phyloP scores from a whole-genome alignment of 768 basidiomycete species.

The Zangia roseola region DNA sequence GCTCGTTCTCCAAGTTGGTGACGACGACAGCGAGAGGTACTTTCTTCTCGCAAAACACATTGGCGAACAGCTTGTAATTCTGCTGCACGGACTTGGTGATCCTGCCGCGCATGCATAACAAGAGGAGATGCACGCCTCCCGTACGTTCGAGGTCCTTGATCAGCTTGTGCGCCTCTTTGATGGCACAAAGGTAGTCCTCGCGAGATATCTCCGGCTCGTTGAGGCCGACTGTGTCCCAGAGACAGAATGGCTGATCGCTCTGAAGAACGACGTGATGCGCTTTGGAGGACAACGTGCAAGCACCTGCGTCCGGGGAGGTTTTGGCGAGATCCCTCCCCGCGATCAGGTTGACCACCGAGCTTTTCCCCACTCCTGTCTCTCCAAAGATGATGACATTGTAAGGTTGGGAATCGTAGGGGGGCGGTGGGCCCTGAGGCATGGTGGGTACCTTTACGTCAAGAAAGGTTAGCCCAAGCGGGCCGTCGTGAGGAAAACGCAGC shows the following conservation, averaged over 20 bases:
- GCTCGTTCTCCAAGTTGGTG: slow-evolving; percentile 39
- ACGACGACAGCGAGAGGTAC: slow-evolving; percentile 40
- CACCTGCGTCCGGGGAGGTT: slow-evolving; percentile 31
- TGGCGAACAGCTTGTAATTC: slow-evolving; percentile 39
- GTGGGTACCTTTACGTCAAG: slow-evolving; percentile 4
- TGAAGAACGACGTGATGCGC: slow-evolving; percentile 24
- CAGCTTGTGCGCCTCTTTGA: slow-evolving; percentile 32
- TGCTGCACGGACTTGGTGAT: slow-evolving; percentile 35
- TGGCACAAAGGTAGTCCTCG: slow-evolving; percentile 21
- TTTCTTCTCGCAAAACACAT: slow-evolving; percentile 37
- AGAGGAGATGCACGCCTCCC: slow-evolving; percentile 39
- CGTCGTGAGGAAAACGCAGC: not conserved
- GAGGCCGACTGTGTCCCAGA: slow-evolving; percentile 35
- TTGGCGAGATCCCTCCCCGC: slow-evolving; percentile 24
- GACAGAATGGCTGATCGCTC: slow-evolving; percentile 13
- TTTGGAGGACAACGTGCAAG: slow-evolving; percentile 34
- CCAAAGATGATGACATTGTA: slow-evolving; percentile 29
- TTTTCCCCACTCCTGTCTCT: slow-evolving; percentile 35
- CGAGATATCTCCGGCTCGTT: slow-evolving; percentile 25
- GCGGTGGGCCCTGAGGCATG: slow-evolving; percentile 6
- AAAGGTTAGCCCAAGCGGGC: not conserved
- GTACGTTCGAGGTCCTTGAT: slow-evolving; percentile 31
- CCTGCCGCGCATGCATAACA: slow-evolving; percentile 39
- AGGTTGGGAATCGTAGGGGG: slow-evolving; percentile 14
- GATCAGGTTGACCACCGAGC: slow-evolving; percentile 43